Conservation (phyloP, 2,329 filamentous ascomycete species). For the Onygenales sp. region DNA sequence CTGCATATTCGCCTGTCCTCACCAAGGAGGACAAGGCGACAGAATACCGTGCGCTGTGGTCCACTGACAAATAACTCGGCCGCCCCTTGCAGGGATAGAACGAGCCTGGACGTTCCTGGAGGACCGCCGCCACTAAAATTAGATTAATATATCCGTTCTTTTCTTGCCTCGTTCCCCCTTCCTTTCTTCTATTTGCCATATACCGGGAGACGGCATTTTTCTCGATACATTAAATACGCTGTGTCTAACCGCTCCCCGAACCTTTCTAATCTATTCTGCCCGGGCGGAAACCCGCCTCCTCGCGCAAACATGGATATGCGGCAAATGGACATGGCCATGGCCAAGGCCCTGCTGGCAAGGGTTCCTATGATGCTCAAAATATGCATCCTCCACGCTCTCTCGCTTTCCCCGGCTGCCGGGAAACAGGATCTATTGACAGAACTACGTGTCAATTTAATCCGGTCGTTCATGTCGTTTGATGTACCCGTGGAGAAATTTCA, state of each 20-base stretch:
- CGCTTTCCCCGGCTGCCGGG: slow-evolving; percentile 57
- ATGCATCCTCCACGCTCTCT: slow-evolving; percentile 40
- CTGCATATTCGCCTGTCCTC: too few species aligned
- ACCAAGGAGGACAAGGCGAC: too few species aligned
- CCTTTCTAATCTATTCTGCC: neutral
- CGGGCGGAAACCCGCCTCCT: neutral
- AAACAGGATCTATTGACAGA: slow-evolving; percentile 74
- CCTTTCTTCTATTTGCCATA: too few species aligned
- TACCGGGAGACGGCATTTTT: too few species aligned
- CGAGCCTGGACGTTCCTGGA: too few species aligned
- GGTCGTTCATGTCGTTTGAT: slow-evolving; percentile 47
- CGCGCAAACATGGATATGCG: slow-evolving; percentile 24
- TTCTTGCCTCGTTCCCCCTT: too few species aligned
- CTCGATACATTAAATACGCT: neutral
- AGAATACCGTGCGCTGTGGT: too few species aligned
- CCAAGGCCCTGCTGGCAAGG: slow-evolving; percentile 29
- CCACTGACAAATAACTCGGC: too few species aligned
- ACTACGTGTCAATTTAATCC: slow-evolving; percentile 62
- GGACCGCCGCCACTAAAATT: too few species aligned
- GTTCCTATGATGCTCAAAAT: slow-evolving; percentile 36
- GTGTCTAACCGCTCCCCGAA: neutral
- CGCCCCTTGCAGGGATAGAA: too few species aligned
- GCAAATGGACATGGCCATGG: slow-evolving; percentile 15
- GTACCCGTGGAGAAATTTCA: slow-evolving; percentile 55
- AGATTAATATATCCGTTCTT: too few species aligned